Evolutionary conservation across 2,329 filamentous ascomycete species (phyloP).

Genomic region (Simplicillium sp.): DNA sequence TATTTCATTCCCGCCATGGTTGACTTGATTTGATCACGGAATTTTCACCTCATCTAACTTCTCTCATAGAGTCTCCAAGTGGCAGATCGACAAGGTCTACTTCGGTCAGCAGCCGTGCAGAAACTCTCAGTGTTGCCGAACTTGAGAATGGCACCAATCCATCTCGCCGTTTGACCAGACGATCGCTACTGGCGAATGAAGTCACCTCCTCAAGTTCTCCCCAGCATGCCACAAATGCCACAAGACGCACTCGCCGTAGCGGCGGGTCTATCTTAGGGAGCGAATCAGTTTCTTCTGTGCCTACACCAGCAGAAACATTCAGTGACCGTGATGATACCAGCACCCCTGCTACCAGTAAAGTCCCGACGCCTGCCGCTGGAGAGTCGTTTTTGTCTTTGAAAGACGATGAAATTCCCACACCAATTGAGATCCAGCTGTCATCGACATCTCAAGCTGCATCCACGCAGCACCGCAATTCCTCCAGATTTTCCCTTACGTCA

Average conservation of each 20-base stretch:
- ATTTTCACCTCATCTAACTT: too few relatives aligned
- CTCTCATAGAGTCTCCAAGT: constrained; percentile 6
- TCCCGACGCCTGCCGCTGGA: constrained; percentile 21
- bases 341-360: constrained; percentile 26
- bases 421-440: constrained; percentile 20
- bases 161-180: too few relatives aligned
- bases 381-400: constrained; percentile 6
- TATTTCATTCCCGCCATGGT: too few relatives aligned
- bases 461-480: constrained; percentile 27
- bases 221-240: neutral
- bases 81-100: constrained; percentile 13
- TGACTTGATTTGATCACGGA: too few relatives aligned
- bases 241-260: constrained; percentile 10
- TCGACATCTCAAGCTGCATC: constrained; percentile 11
- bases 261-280: constrained; percentile 11
- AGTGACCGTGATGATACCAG: constrained; percentile 21
- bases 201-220: too few relatives aligned
- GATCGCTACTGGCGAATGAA: too few relatives aligned
- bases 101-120: too few relatives aligned
- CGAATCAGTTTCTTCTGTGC: constrained; percentile 21
- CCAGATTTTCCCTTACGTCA: constrained; percentile 34
- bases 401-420: neutral
- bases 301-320: constrained; percentile 17
- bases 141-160: too few relatives aligned
- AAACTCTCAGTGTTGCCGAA: constrained; percentile 2